A percentile compares a stretch with the other conserved stretches of the same genome.
Evolutionary conservation across 768 basidiomycete genomes (phyloP).

Genomic region (Lactarius pseudohatsudake): DNA sequence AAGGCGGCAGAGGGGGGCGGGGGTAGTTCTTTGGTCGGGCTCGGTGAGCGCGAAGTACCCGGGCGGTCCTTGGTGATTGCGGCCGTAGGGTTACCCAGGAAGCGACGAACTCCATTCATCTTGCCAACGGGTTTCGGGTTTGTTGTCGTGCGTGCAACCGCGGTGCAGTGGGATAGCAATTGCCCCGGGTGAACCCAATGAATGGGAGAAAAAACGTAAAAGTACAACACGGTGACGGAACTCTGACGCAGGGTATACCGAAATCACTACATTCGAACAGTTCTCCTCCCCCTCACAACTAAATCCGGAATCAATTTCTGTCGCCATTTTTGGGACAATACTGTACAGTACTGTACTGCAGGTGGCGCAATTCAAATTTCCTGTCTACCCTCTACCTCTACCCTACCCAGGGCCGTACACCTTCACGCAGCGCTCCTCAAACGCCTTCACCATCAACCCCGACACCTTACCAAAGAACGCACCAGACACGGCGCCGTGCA

Average conservation of each 20-base stretch:
- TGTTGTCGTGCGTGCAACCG: neutral
- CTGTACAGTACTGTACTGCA: too few relatives aligned
- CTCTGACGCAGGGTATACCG: neutral
- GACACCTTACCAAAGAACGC: constrained; percentile 87
- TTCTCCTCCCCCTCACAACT: neutral
- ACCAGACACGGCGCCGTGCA: constrained; percentile 80
- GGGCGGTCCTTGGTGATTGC: constrained; percentile 1
- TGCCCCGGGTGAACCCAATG: neutral
- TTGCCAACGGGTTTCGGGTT: neutral
- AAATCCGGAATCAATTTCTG: neutral
- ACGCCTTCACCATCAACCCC: constrained; percentile 87
- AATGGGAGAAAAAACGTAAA: neutral
- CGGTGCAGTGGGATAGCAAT: neutral
- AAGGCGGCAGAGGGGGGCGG: constrained; percentile 16
- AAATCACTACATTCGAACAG: neutral
- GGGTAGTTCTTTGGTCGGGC: constrained; percentile 24
- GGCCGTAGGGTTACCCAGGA: constrained; percentile 29
- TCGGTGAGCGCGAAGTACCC: constrained; percentile 30
- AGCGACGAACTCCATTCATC: constrained; percentile 39
- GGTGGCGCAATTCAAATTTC: neutral
- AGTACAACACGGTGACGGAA: neutral
- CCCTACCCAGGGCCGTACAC: constrained; percentile 57
- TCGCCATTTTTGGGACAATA: neutral
- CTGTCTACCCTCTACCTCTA: neutral
- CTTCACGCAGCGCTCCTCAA: constrained; percentile 77